phyloP scores from a whole-genome alignment of 768 basidiomycete genomes.

The Rhodotorula kratochvilovae region DNA sequence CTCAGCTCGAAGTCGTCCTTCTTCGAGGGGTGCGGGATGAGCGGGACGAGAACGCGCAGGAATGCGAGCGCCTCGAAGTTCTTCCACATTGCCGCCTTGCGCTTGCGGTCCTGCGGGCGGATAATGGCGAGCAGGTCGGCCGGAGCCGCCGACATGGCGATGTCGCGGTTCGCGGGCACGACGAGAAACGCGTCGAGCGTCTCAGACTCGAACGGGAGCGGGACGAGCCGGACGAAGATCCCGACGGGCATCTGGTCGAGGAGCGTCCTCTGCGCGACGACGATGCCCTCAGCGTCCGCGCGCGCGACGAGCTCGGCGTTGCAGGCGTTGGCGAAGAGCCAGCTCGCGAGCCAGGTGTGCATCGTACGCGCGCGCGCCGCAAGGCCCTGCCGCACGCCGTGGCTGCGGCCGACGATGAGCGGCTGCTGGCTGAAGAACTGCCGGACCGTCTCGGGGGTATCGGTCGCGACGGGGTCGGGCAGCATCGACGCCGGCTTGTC shows the following conservation, averaged over 20 bases:
- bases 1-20: not conserved
- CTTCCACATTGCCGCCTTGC: slow-evolving; percentile 52
- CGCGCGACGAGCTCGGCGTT: slow-evolving; percentile 53
- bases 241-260: slow-evolving; percentile 62
- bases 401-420: slow-evolving; percentile 65
- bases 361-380: slow-evolving; percentile 61
- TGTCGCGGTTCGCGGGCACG: slow-evolving; percentile 50
- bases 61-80: slow-evolving; percentile 56
- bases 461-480: not conserved
- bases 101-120: slow-evolving; percentile 7
- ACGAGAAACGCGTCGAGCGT: slow-evolving; percentile 58
- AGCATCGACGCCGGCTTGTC: not conserved
- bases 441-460: slow-evolving; percentile 39
- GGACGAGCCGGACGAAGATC: slow-evolving; percentile 63
- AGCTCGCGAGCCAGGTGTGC: slow-evolving; percentile 57
- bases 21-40: slow-evolving; percentile 47
- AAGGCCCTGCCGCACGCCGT: slow-evolving; percentile 69
- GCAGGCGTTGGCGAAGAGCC: slow-evolving; percentile 51
- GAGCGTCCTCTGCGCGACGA: slow-evolving; percentile 62
- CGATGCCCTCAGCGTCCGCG: slow-evolving; percentile 47
- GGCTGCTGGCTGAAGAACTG: slow-evolving; percentile 65
- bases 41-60: slow-evolving; percentile 57
- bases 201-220: slow-evolving; percentile 58
- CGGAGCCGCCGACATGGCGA: slow-evolving; percentile 14
- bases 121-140: slow-evolving; percentile 15